Conservation (phyloP, 176 grass and related monocot species). For the Oryza australiensis region DNA sequence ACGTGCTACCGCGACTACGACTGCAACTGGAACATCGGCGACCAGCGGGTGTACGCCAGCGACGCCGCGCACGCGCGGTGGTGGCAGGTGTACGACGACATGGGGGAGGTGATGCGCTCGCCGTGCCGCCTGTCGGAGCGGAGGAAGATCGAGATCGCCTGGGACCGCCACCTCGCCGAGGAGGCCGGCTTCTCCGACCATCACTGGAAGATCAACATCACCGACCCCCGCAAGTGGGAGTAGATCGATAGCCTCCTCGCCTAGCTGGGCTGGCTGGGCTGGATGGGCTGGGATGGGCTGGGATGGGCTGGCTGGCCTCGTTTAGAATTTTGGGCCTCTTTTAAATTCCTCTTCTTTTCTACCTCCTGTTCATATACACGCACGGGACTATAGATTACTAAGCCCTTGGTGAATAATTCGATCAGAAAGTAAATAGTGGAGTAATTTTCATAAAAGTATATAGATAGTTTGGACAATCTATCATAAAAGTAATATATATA, state of each 20-base stretch:
- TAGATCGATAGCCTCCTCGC: no score
- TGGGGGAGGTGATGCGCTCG: conserved; percentile 58
- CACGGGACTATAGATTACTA: not conserved
- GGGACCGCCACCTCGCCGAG: conserved; percentile 64
- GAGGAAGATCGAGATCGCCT: conserved; percentile 61
- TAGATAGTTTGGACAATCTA: no score
- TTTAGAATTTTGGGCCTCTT: conserved; percentile 22
- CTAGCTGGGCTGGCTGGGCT: no score
- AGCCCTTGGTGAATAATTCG: not conserved
- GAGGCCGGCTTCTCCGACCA: conserved; percentile 47
- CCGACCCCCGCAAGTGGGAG: conserved; percentile 66
- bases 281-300: no score
- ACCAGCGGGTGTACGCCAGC: conserved; percentile 78
- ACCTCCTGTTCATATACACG: not conserved
- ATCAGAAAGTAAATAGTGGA: no score
- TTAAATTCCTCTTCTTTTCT: not conserved
- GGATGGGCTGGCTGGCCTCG: not conserved
- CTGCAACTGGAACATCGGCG: conserved; percentile 82
- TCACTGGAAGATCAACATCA: conserved; percentile 82
- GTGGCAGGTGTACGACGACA: conserved; percentile 83
- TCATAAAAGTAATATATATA: no score
- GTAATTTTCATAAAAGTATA: no score
- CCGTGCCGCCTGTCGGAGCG: conserved; percentile 60
- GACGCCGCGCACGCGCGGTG: conserved; percentile 68
- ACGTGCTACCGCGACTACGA: conserved; percentile 88